Evolutionary conservation across 345 rosid genomes (phyloP), one percentile per base, ranked within the genome.

Genomic region (Ricinus communis): DNA sequence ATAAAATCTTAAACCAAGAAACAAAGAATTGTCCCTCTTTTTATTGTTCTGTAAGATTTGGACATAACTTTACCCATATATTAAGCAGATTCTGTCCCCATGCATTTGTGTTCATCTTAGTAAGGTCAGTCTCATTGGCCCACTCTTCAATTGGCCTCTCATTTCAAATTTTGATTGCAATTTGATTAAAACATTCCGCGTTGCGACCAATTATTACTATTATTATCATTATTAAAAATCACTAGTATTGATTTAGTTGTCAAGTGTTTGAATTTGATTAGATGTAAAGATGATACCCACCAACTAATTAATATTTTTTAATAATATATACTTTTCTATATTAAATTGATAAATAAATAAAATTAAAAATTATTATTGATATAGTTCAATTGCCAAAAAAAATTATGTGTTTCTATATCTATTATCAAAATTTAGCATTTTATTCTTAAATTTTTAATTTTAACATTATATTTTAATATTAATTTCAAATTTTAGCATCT

Each of bases 21-120:
- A 52, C 0, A 3, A 25, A 55, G 4, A 1, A 4, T 11, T 55
- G 5, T 13, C 7, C 13, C 8, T 55, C 59, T 24, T 55, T 25
- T 55, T 10, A 55, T 9, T 24, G 15, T 55, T 55, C 24, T 38
- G 13, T 24, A 33, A 66, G 47, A 53, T 51, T 7, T 51, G 31
- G 27, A 63, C 21, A 19, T 12, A 9, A 6, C 18, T 53, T 66
- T 31, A 2, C 40, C 46, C 47, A n/a, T 33, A 21, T 13, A 51
- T 19, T 66, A 36, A 33, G 59, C 27, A n/a, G 46, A 66, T 66
- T 66, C 47, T 51, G 67, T 51, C 70, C 45, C 70, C 24, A 60
- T 51, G 47, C 47, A 43, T 38, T 4, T 43, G n/a, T 52, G 70
- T 30, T 36, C 9, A 1, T 66, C 70, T 49, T 43, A 8, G 38